Base-by-base conservation (phyloP, 169 alveolate species). In the Cryptosporidium baileyi region DNA sequence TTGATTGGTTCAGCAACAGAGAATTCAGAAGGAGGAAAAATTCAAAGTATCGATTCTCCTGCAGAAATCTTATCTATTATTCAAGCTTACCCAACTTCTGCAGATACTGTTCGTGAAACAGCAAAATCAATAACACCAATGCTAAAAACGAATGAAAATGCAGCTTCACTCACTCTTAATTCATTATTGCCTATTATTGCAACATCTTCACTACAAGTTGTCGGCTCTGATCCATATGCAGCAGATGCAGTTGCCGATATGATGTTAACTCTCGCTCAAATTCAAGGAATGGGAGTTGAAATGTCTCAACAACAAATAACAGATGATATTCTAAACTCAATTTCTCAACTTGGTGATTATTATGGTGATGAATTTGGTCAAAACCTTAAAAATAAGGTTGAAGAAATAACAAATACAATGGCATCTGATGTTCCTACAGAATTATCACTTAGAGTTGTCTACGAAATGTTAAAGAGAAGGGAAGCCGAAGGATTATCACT, bases 311-410 rank as follows among this genome's bases (percentile, higher is more conserved):
- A 54, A 28, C 74, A 74, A 36, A n/a, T 3, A 9, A 57, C 67
- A n/a, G 85, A 74, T 17, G 85, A 74, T 19, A 15, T 74, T 8
- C 40, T 74, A 6, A 51, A 74, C 13, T 60, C 65, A 0, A 57
- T 74, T 8, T 3, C 59, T 1, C 85, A 74, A 44, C 57, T 74
- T 13, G 85, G 85, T 1, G 85, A 74, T 40, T 74, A 74, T 38
- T 74, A 74, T 57, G 85, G 85, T 5, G 85, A 74, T 40, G 85
- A 74, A 24, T 74, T 74, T 26, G 85, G 85, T 17, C 85, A 74
- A 43, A 60, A 22, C 0, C 45, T 74, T 6, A 74, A 74, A 8
- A 54, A 51, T 13, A 74, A 74, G 8, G 85, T 52, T 32, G 85
- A 74, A 36, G 74, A 32, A 11, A 41, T 74, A 3, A 74, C 45